phyloP scores from a whole-genome alignment of 768 basidiomycete genomes.

The Hortiboletus flavorubellus region DNA sequence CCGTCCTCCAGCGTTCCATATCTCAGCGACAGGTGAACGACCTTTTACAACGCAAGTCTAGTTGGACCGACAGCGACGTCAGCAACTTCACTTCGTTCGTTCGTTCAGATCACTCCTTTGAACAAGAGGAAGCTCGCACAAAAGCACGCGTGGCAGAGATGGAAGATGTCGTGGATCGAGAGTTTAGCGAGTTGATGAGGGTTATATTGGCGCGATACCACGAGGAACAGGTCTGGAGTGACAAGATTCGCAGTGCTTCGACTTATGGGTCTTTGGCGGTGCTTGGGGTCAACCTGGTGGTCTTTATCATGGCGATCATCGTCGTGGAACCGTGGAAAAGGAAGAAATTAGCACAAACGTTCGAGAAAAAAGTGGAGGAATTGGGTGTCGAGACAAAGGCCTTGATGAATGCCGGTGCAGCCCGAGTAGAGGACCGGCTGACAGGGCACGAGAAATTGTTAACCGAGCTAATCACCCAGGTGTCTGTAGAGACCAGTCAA shows the following conservation, averaged over 20 bases:
- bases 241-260: conserved; percentile 94
- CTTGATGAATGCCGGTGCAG: conserved; percentile 47
- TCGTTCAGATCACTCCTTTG: conserved; percentile 82
- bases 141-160: conserved; percentile 64
- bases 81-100: conserved; percentile 85
- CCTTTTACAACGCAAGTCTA: conserved; percentile 87
- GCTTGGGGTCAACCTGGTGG: conserved; percentile 81
- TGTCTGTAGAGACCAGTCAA: conserved; percentile 15
- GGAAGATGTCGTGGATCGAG: conserved; percentile 81
- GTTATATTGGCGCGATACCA: conserved; percentile 90
- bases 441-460: conserved; percentile 43
- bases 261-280: conserved; percentile 90
- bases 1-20: conserved; percentile 74
- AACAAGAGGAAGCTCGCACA: conserved; percentile 71
- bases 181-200: conserved; percentile 85
- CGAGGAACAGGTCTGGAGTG: conserved; percentile 99
- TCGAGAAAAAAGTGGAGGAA: conserved; percentile 77
- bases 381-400: conserved; percentile 41
- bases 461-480: conserved; percentile 24
- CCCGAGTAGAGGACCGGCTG: conserved; percentile 46
- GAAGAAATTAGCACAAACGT: conserved; percentile 76
- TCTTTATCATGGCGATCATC: conserved; percentile 87
- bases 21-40: conserved; percentile 97
- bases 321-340: conserved; percentile 98
- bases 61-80: conserved; percentile 91